Percentiles rank a stretch among this genome's conserved stretches.
These are phyloP conservation scores for Diaporthe sp. DNA, from an alignment of 2,329 filamentous ascomycete species.

Conservation along the genomic window DNA sequence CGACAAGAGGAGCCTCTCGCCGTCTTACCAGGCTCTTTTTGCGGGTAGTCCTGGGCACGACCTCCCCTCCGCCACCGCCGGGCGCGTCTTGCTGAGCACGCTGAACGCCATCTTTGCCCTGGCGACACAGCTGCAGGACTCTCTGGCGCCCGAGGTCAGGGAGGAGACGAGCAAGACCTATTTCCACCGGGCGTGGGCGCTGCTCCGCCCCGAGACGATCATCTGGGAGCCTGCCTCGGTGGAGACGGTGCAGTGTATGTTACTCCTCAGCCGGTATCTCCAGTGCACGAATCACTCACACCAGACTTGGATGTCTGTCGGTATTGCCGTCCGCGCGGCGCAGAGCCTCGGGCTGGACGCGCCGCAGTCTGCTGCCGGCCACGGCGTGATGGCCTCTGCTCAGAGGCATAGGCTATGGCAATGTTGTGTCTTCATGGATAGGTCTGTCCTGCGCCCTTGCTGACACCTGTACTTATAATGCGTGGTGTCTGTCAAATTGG, in stretches of 20 bases:
- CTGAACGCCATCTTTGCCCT: conserved; percentile 63
- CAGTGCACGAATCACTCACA: conserved; percentile 62
- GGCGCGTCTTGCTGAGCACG: conserved; percentile 56
- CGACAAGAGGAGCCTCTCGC: conserved; percentile 53
- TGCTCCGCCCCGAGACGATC: conserved; percentile 54
- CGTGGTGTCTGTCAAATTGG: neutral
- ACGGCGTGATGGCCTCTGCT: neutral
- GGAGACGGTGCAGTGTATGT: conserved; percentile 60
- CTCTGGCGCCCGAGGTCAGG: conserved; percentile 54
- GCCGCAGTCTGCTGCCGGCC: conserved; percentile 51
- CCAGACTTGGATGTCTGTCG: conserved; percentile 64
- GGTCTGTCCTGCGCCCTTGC: neutral
- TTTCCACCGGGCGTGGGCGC: conserved; percentile 57
- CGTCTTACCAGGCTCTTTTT: conserved; percentile 57
- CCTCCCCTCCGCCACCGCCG: neutral
- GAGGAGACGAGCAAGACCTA: conserved; percentile 57
- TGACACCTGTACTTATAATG: neutral
- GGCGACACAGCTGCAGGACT: conserved; percentile 58
- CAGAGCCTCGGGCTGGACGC: conserved; percentile 61
- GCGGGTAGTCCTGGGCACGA: conserved; percentile 55
- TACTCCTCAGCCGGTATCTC: conserved; percentile 63
- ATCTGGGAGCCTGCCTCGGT: conserved; percentile 58
- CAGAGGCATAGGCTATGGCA: neutral
- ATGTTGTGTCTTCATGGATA: conserved; percentile 26
- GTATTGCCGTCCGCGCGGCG: conserved; percentile 60